These are phyloP conservation scores for Termitomyces sp. DNA, from an alignment of 768 basidiomycete genomes.

Conservation along the genomic window DNA sequence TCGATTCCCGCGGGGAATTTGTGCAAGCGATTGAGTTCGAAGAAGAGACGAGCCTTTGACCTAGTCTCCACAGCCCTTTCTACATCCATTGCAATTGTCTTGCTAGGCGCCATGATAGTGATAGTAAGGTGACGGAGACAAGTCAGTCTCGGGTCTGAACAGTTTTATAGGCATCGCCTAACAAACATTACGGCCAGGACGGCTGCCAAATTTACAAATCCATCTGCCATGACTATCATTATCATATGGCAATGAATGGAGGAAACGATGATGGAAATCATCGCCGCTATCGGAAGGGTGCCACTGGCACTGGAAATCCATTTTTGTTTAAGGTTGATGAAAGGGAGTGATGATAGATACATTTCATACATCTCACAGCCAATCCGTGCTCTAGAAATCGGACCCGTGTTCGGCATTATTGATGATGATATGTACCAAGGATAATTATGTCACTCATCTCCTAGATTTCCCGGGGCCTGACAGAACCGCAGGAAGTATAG, in stretches of 20 bases:
- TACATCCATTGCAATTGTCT: neutral
- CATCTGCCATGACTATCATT: neutral
- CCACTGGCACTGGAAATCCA: too few species aligned
- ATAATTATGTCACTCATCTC: too few species aligned
- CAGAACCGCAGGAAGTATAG: too few species aligned
- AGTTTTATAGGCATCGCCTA: neutral
- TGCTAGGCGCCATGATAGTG: neutral
- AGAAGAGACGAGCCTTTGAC: neutral
- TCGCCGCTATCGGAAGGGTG: too few species aligned
- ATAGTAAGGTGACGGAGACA: neutral
- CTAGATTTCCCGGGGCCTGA: too few species aligned
- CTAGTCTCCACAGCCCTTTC: neutral
- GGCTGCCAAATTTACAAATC: neutral
- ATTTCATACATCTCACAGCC: too few species aligned
- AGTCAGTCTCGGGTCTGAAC: neutral
- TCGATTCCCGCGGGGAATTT: conserved; percentile 10
- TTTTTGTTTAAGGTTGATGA: too few species aligned
- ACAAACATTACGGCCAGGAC: too few species aligned
- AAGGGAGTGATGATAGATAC: too few species aligned
- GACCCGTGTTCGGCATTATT: too few species aligned
- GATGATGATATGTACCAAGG: too few species aligned
- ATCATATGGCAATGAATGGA: neutral
- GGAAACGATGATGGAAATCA: neutral
- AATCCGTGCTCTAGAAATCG: too few species aligned
- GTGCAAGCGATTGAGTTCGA: conserved; percentile 8